These are phyloP conservation scores for Alternaria hordeiaustralica DNA, from an alignment of 2,329 filamentous ascomycete species.

Conservation along the genomic window DNA sequence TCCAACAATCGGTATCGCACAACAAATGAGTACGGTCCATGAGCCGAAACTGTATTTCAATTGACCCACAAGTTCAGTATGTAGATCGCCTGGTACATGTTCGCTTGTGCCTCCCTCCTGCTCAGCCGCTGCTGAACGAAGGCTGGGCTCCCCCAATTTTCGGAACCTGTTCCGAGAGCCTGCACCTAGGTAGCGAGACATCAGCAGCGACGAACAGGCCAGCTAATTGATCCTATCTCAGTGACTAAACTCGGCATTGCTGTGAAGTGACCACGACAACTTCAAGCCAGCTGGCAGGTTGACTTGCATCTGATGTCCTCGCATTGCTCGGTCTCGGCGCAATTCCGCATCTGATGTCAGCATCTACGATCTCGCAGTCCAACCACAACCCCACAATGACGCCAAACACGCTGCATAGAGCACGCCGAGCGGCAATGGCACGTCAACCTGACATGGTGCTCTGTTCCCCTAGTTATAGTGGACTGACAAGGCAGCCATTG, in stretches of 20 bases:
- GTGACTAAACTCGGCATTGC: background rate
- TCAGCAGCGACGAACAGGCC: background rate
- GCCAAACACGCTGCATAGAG: slow-evolving; percentile 1
- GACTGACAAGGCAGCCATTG: background rate
- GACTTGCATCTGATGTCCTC: background rate
- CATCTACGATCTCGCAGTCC: background rate
- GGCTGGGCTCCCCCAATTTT: too few species aligned
- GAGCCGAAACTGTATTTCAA: background rate
- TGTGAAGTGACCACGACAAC: background rate
- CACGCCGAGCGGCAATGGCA: background rate
- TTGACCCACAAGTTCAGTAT: background rate
- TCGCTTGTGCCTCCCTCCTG: background rate
- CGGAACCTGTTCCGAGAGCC: background rate
- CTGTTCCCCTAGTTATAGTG: background rate
- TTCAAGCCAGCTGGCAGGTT: background rate
- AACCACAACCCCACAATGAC: slow-evolving; percentile 24
- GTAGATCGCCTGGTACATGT: background rate
- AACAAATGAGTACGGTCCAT: background rate
- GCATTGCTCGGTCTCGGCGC: background rate
- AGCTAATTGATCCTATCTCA: background rate
- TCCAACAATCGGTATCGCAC: background rate
- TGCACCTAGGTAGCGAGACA: background rate
- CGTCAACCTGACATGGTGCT: background rate
- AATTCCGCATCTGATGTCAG: slow-evolving; percentile 5
- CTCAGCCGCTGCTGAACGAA: background rate